Base-by-base conservation (phyloP, 1,139 yeast species). In the Geotrichum klebahnii region DNA sequence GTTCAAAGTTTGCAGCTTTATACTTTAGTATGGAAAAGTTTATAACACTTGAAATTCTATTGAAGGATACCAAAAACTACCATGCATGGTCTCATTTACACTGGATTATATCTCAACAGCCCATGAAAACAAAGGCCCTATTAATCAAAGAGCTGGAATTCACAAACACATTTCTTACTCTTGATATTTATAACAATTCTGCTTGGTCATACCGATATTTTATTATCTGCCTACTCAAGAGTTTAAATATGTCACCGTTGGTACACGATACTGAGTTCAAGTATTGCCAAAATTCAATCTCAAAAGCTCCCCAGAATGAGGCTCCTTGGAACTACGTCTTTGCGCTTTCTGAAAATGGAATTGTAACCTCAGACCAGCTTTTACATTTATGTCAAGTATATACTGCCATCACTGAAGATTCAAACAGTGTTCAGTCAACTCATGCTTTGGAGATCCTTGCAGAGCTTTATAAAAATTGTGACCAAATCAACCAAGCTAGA, bases 1-100 rank as follows among this genome's bases (percentile, higher is more conserved):
- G 12, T 35, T 8, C 33, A 56, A 23, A 47, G 55, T 52, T 2
- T 44, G 50, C 2, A 51, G 45, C 16, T 20, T 49, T 52, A 52
- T 67, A 70, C 41, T 72, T 79, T 5, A 70, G 67, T 46, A 67
- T 80, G 24, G 97, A 89, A 61, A 74, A 73, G 52, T 83, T 85
- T 2, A 71, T 87, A 16, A 69, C 85, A 46, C 75, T 75, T 43
- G 68, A 78, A 40, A 84, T 90, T 83, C 68, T 92, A 9, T 79
- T 77, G 20, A 83, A 81, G 42, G 99, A 92, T 62, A 67, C 82
- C 12, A 92, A 92, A 64, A 92, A 92, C 69, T 95, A 92, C 65
- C 99, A 92, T 63, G 96, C 90, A 5, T 92, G 98, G 98, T 79
- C 96, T 1, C 88, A 89, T 61, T 69, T 90, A 50, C 83, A 84